Conservation (phyloP, 345 rosid species). For the Populus deltoides region DNA sequence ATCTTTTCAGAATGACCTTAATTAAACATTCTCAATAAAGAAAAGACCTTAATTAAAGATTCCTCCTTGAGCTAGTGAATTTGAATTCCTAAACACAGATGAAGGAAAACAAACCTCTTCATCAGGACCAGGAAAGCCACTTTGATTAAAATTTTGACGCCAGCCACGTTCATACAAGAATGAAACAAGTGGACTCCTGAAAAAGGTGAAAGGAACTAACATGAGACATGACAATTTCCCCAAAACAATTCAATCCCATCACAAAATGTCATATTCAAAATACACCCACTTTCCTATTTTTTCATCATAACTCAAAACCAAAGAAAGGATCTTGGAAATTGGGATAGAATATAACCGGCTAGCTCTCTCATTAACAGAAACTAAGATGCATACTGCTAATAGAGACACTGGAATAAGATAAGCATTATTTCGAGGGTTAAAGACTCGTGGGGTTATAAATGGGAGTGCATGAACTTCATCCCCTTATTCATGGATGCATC, state of each 20-base stretch:
- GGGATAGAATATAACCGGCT: background rate
- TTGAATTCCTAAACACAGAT: background rate
- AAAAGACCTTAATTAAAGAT: background rate
- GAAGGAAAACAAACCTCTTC: constrained; percentile 60
- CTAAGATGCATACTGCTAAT: background rate
- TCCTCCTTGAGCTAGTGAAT: background rate
- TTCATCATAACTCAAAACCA: background rate
- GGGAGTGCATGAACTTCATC: background rate
- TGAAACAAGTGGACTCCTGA: constrained; percentile 90
- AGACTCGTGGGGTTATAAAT: background rate
- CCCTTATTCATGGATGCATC: background rate
- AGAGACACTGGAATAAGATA: background rate
- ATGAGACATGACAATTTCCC: background rate
- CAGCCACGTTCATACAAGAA: constrained; percentile 94
- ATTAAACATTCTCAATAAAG: background rate
- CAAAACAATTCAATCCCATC: background rate
- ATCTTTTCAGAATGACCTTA: background rate
- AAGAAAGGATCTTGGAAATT: background rate
- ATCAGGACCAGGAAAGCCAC: constrained; percentile 94
- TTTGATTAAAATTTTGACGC: constrained; percentile 73
- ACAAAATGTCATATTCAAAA: background rate
- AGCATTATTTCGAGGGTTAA: background rate
- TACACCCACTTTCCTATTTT: background rate
- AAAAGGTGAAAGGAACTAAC: constrained; percentile 14
- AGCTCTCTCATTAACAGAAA: background rate